phyloP scores from a whole-genome alignment of 805 yeast genomes.

The Hanseniaspora meyeri region DNA sequence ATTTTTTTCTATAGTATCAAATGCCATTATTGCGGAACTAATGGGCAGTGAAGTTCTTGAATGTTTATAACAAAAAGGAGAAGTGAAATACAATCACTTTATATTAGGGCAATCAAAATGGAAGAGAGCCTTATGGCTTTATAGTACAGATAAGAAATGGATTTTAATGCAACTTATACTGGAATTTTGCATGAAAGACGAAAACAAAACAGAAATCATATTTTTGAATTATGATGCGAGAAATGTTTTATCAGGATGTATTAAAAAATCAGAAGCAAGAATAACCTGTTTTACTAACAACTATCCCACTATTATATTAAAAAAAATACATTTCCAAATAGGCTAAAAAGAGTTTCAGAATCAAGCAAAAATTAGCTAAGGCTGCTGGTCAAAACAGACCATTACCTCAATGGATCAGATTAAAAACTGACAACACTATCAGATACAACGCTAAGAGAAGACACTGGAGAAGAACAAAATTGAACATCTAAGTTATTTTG shows the following conservation, averaged over 20 bases:
- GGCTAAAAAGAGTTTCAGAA: slow-evolving; percentile 92
- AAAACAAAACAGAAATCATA: background rate
- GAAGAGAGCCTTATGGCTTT: no score
- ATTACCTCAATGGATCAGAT: slow-evolving; percentile 98
- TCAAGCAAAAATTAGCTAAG: slow-evolving; percentile 97
- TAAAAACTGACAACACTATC: slow-evolving; percentile 94
- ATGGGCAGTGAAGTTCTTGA: no score
- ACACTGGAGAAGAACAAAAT: slow-evolving; percentile 99
- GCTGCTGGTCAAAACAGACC: slow-evolving; percentile 99
- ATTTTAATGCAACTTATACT: no score
- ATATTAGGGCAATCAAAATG: no score
- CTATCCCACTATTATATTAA: background rate
- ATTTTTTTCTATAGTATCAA: no score
- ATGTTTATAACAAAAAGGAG: no score
- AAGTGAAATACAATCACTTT: no score
- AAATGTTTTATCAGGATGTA: background rate
- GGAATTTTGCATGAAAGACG: no score
- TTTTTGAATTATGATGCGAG: background rate
- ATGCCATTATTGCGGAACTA: no score
- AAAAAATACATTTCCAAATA: slow-evolving; percentile 21
- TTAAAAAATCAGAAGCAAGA: background rate
- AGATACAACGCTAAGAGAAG: slow-evolving; percentile 99
- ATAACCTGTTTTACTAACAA: slow-evolving; percentile 9
- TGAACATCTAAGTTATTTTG: slow-evolving; percentile 53
- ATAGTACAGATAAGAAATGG: no score